Evolutionary conservation across 2,329 filamentous ascomycete genomes (phyloP), one percentile per base, ranked within the genome.

Genomic region (Thermochaetoides dissita): DNA sequence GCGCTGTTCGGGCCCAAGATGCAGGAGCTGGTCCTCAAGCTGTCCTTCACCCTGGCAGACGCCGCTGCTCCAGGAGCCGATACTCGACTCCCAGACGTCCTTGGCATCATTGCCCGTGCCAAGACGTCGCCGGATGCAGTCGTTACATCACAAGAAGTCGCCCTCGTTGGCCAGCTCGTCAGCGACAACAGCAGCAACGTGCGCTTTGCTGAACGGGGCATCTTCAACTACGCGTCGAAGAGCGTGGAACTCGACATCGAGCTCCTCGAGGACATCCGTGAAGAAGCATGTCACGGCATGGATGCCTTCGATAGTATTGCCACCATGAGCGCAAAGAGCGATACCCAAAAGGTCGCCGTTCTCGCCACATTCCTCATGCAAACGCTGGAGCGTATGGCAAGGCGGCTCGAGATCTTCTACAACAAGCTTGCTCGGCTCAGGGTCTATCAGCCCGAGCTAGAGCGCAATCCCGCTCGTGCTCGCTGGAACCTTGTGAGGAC

Each of bases 231-330:
- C 43, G 68, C 69, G 0, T 59, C 62, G 10, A 63, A 60, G 42
- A 67, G 64, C 2, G 67, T 72, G 0, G 59, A 68, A 46, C 59
- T 71, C 3, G 69, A 74, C 37, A 70, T 73, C 40, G 64, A 66
- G 41, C 63, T 74, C 2, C 61, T 74, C 3, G 69, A 74, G 46
- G 65, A 70, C 41, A 64, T 74, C 2, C 63, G 71, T 6, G 64
- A 68, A 38, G 70, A 74, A 47, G 67, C 65, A 0, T 72, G 69
- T 40, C 59, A 59, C 17, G 71, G 71, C 7, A 74, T 74, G 68
- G 69, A 74, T 45, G 70, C 70, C 1, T 71, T 71, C 28, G 67
- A 66, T 36, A 62, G 59, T 17, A 58, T 73, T 29, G 63, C 64
- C 49, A 56, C 57, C 17, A 57, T 64, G 17, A 63, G 65, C n/a